These are phyloP conservation scores for Aureobasidium lini DNA, from an alignment of 2,329 filamentous ascomycete genomes.

Conservation along the genomic window DNA sequence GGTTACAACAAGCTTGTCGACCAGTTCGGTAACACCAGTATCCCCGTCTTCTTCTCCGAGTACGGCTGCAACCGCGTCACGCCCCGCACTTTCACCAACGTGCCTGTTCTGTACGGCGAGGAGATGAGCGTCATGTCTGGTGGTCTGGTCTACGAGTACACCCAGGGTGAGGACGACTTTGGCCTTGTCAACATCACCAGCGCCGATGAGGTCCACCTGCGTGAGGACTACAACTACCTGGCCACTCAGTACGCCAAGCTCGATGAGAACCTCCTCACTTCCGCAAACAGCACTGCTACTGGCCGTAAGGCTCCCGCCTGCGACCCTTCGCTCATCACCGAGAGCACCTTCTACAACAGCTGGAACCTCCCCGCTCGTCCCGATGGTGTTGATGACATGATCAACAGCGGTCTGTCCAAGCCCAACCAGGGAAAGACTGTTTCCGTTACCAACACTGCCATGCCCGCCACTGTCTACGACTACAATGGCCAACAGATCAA, in stretches of 20 bases:
- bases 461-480: constrained; percentile 49
- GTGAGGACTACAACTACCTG: constrained; percentile 53
- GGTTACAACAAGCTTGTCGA: constrained; percentile 53
- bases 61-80: constrained; percentile 28
- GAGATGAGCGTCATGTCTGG: constrained; percentile 64
- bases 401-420: constrained; percentile 62
- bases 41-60: constrained; percentile 72
- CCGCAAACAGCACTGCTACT: constrained; percentile 48
- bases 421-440: constrained; percentile 50
- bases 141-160: constrained; percentile 70
- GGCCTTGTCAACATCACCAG: constrained; percentile 36
- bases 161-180: constrained; percentile 55
- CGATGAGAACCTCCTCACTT: constrained; percentile 58
- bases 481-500: constrained; percentile 49
- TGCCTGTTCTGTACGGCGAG: constrained; percentile 57
- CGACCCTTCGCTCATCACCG: constrained; percentile 55
- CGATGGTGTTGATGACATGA: constrained; percentile 58
- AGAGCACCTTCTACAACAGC: constrained; percentile 60
- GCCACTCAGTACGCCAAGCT: constrained; percentile 64
- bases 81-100: constrained; percentile 39
- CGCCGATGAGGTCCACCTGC: constrained; percentile 32
- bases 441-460: constrained; percentile 44
- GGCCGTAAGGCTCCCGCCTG: constrained; percentile 53
- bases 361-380: constrained; percentile 66
- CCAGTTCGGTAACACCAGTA: constrained; percentile 54